Evolutionary conservation across 148 eudicot species (phyloP).

Genomic region (Chenopodium formosanum): DNA sequence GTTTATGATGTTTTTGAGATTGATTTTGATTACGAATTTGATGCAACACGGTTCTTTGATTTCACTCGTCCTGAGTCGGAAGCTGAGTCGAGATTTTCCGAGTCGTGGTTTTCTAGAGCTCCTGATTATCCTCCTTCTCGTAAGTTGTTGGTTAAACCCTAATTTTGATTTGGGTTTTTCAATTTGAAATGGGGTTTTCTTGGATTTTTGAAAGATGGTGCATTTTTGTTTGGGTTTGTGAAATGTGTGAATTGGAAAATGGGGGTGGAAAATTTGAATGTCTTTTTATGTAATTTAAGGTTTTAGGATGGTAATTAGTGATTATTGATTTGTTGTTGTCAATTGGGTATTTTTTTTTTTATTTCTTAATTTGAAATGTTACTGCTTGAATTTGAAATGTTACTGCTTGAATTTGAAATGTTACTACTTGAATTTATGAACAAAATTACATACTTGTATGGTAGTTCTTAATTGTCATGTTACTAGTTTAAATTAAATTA

Average conservation of each 20-base stretch:
- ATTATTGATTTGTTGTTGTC: neutral
- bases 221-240: too few relatives aligned
- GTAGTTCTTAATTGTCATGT: too few relatives aligned
- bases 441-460: too few relatives aligned
- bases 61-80: constrained; percentile 58
- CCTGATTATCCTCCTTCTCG: constrained; percentile 78
- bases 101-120: constrained; percentile 64
- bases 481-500: too few relatives aligned
- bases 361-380: neutral
- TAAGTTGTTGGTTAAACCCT: constrained; percentile 23
- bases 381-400: neutral
- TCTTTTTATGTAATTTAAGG: neutral
- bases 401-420: neutral
- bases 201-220: too few relatives aligned
- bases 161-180: neutral
- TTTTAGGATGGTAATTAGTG: neutral
- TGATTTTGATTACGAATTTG: constrained; percentile 80
- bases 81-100: constrained; percentile 56
- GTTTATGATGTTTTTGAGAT: constrained; percentile 58
- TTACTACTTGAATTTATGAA: neutral
- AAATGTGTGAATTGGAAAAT: neutral
- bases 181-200: neutral
- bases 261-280: neutral
- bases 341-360: neutral
- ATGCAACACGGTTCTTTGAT: constrained; percentile 69